These are phyloP conservation scores for Penicillium hesseltinei DNA, from an alignment of 2,329 filamentous ascomycete species.

Conservation along the genomic window DNA sequence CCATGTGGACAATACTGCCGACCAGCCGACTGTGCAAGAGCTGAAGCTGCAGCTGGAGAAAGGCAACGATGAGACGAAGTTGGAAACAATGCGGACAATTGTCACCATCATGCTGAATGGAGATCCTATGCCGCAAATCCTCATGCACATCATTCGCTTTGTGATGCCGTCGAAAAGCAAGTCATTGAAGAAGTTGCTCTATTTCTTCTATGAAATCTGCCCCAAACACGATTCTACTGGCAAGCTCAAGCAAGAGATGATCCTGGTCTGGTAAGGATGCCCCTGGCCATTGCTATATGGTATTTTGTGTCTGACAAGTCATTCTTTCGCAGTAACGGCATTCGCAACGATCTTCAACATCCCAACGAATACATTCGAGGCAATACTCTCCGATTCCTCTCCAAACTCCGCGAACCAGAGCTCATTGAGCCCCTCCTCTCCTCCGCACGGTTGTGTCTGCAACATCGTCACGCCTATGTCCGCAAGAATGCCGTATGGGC, in stretches of 20 bases:
- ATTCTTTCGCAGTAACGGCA: constrained; percentile 71
- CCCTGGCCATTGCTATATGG: neutral
- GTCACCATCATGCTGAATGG: constrained; percentile 97
- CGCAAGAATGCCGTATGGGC: constrained; percentile 98
- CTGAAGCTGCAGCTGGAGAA: constrained; percentile 92
- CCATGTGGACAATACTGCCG: constrained; percentile 94
- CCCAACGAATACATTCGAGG: constrained; percentile 98
- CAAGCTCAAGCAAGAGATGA: constrained; percentile 99
- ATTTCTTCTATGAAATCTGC: constrained; percentile 99
- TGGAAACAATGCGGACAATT: constrained; percentile 95
- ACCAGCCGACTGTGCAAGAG: constrained; percentile 86
- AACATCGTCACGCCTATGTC: constrained; percentile 95
- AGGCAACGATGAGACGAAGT: constrained; percentile 86
- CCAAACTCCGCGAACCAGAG: constrained; percentile 92
- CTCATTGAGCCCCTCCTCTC: constrained; percentile 94
- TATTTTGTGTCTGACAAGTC: constrained; percentile 16
- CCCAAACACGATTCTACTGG: constrained; percentile 88
- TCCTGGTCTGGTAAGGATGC: constrained; percentile 80
- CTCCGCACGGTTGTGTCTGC: constrained; percentile 85
- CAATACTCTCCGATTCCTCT: constrained; percentile 96
- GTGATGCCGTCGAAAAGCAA: constrained; percentile 99
- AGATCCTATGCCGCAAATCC: constrained; percentile 87
- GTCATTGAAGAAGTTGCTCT: constrained; percentile 92
- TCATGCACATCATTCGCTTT: constrained; percentile 99
- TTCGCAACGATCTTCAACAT: constrained; percentile 94